These are phyloP conservation scores for Colletotrichum lini DNA, from an alignment of 2,329 filamentous ascomycete genomes.

Conservation along the genomic window DNA sequence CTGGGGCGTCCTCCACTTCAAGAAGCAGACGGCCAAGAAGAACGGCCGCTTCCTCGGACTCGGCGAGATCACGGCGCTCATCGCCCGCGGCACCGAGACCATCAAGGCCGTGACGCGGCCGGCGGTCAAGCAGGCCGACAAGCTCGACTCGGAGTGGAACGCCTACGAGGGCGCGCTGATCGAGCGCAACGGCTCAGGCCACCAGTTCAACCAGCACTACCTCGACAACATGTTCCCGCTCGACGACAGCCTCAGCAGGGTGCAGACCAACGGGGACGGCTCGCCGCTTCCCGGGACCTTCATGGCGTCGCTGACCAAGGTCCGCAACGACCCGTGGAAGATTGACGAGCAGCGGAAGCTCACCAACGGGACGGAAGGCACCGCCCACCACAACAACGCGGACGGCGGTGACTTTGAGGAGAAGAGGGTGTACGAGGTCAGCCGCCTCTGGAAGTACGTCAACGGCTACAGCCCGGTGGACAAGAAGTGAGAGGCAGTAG, in stretches of 20 bases:
- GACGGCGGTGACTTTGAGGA: constrained; percentile 22
- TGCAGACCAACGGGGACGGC: constrained; percentile 12
- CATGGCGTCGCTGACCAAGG: constrained; percentile 9
- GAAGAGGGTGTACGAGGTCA: constrained; percentile 32
- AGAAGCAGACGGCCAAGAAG: constrained; percentile 8
- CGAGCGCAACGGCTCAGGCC: constrained; percentile 68
- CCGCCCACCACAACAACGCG: background rate
- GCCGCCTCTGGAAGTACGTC: constrained; percentile 36
- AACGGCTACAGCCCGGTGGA: constrained; percentile 12
- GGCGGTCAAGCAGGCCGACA: constrained; percentile 12
- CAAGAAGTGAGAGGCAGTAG: background rate
- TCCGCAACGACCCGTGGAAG: constrained; percentile 32
- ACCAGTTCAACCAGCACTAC: constrained; percentile 74
- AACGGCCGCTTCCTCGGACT: constrained; percentile 7
- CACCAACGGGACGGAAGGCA: background rate
- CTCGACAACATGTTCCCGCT: constrained; percentile 72
- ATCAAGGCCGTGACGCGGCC: background rate
- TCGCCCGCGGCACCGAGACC: background rate
- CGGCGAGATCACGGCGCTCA: background rate
- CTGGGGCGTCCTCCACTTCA: constrained; percentile 81
- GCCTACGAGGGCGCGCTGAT: constrained; percentile 69
- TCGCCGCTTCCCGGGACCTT: constrained; percentile 17
- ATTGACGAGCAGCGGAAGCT: constrained; percentile 19
- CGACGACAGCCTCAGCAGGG: constrained; percentile 4
- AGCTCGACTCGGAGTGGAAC: constrained; percentile 43